phyloP scores from a whole-genome alignment of 1,139 yeast species.

The Debaryomyces singareniensis region DNA sequence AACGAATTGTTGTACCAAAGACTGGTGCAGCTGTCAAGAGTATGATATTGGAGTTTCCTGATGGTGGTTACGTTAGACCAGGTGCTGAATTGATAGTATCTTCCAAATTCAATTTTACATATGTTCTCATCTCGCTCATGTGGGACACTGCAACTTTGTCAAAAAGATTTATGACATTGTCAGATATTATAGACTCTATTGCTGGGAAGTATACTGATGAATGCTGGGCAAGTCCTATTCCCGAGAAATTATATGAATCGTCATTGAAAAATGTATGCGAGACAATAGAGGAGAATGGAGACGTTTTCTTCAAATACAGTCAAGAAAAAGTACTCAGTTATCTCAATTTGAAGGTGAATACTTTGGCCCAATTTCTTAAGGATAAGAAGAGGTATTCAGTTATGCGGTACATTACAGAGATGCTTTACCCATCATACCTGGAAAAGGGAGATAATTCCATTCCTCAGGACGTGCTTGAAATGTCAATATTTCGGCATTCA shows the following conservation, averaged over 20 bases:
- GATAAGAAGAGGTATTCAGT: constrained; percentile 5
- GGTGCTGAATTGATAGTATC: constrained; percentile 35
- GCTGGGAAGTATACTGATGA: constrained; percentile 12
- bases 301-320: constrained; percentile 41
- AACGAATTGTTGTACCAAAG: constrained; percentile 11
- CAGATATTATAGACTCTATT: constrained; percentile 44
- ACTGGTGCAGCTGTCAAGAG: constrained; percentile 30
- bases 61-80: constrained; percentile 23
- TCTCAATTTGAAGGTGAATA: constrained; percentile 23
- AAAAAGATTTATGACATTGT: constrained; percentile 35
- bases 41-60: constrained; percentile 24
- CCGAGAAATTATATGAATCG: constrained; percentile 14
- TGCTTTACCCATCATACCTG: constrained; percentile 15
- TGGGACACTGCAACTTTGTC: constrained; percentile 18
- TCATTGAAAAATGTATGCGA: constrained; percentile 37
- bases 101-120: constrained; percentile 37
- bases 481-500: constrained; percentile 17
- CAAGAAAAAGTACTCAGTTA: constrained; percentile 22
- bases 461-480: constrained; percentile 22
- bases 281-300: constrained; percentile 40
- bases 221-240: constrained; percentile 20
- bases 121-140: constrained; percentile 35
- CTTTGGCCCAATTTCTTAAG: constrained; percentile 20
- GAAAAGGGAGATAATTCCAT: constrained; percentile 11
- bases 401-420: constrained; percentile 10